Evolutionary conservation across 2,329 filamentous ascomycete species (phyloP).

Genomic region (Pseudogymnoascus sp.): DNA sequence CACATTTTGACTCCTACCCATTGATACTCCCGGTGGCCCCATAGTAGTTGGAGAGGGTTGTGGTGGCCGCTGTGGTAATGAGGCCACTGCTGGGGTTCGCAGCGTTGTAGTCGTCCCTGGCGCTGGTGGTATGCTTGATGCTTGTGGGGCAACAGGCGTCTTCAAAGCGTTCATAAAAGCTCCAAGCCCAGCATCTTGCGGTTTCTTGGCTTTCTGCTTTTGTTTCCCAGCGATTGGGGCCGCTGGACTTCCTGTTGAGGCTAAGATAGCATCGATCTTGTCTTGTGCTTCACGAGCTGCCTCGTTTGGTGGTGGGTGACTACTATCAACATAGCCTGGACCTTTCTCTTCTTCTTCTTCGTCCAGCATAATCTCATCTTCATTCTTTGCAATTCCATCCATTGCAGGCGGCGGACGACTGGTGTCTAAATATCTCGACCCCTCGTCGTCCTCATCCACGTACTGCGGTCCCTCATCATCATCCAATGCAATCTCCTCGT

Average conservation of each 20-base stretch:
- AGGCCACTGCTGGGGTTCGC: neutral
- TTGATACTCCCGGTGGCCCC: neutral
- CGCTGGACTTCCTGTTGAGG: neutral
- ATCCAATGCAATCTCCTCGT: slow-evolving; percentile 23
- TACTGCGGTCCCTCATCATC: slow-evolving; percentile 14
- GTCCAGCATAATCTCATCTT: slow-evolving; percentile 39
- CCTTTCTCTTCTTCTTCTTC: slow-evolving; percentile 28
- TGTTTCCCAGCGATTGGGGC: neutral
- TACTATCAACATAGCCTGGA: slow-evolving; percentile 11
- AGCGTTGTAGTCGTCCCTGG: neutral
- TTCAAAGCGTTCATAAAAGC: slow-evolving; percentile 1
- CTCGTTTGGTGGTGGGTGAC: slow-evolving; percentile 11
- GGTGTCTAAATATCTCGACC: slow-evolving; percentile 22
- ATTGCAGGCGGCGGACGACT: slow-evolving; percentile 23
- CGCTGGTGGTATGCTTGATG: neutral
- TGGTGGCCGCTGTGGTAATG: slow-evolving; percentile 5
- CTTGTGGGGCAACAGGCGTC: neutral
- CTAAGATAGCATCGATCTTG: slow-evolving; percentile 24
- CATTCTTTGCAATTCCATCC: slow-evolving; percentile 26
- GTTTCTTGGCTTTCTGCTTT: neutral
- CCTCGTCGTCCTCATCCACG: slow-evolving; percentile 14
- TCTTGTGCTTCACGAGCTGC: slow-evolving; percentile 21
- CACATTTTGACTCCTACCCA: slow-evolving; percentile 12
- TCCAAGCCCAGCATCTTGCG: neutral
- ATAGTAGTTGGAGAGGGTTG: neutral